Conservation (phyloP, 257 asterid species). For the Solanum pinnatisectum region DNA sequence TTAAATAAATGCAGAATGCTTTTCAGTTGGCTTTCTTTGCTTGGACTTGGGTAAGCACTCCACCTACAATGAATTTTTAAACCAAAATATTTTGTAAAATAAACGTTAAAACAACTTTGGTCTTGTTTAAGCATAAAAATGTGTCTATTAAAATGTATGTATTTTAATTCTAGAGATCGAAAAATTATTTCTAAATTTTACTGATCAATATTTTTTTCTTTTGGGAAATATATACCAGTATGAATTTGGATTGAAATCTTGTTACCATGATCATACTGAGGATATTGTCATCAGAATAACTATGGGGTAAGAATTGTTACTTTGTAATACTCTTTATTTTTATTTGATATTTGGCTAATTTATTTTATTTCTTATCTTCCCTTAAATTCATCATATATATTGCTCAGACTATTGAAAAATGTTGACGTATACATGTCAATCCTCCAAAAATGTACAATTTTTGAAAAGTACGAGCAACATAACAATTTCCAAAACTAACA, state of each 20-base stretch:
- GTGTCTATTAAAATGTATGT: neutral
- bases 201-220: neutral
- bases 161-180: neutral
- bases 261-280: conserved; percentile 72
- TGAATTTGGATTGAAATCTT: conserved; percentile 69
- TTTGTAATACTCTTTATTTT: neutral
- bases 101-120: neutral
- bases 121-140: neutral
- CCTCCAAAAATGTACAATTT: neutral
- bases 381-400: neutral
- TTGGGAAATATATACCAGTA: conserved; percentile 23
- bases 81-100: neutral
- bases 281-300: conserved; percentile 65
- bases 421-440: neutral
- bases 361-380: neutral
- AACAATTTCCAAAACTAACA: neutral
- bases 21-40: conserved; percentile 92
- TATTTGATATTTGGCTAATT: neutral
- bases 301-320: conserved; percentile 56
- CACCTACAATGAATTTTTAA: neutral
- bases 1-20: conserved; percentile 57
- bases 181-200: neutral
- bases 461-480: neutral
- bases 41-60: conserved; percentile 75
- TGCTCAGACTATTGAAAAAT: neutral